Conservation (phyloP, 2,329 filamentous ascomycete species). For the Colletotrichum spaethianum region DNA sequence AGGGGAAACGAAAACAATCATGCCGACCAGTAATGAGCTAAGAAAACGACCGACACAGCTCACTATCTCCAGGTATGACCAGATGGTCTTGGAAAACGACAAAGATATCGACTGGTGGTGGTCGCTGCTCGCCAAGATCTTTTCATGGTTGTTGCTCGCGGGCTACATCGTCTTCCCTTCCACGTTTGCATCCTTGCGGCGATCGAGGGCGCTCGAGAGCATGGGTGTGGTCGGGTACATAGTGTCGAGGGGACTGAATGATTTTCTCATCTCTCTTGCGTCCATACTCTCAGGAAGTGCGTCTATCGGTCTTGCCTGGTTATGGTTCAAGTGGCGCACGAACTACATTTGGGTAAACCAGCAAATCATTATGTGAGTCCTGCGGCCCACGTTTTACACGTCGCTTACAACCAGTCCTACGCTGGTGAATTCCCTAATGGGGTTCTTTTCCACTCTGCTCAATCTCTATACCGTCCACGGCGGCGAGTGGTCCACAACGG, state of each 20-base stretch:
- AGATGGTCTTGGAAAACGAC: constrained; percentile 14
- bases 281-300: constrained; percentile 6
- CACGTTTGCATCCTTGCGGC: constrained; percentile 6
- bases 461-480: constrained; percentile 24
- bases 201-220: constrained; percentile 11
- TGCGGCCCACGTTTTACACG: neutral
- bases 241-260: constrained; percentile 6
- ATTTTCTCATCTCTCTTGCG: constrained; percentile 12
- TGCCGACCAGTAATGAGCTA: neutral
- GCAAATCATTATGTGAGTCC: constrained; percentile 16
- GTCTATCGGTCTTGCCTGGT: constrained; percentile 18
- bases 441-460: constrained; percentile 16
- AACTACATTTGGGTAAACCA: constrained; percentile 21
- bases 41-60: neutral
- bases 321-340: constrained; percentile 10
- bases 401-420: constrained; percentile 6
- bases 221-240: constrained; percentile 7
- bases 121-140: constrained; percentile 8
- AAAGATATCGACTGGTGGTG: constrained; percentile 15
- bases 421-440: constrained; percentile 15
- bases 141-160: constrained; percentile 7
- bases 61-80: constrained; percentile 14
- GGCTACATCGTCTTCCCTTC: constrained; percentile 17
- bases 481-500: constrained; percentile 4
- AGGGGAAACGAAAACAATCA: neutral